A percentile compares a stretch with the other conserved stretches of the same genome.
phyloP scores from a whole-genome alignment of 768 basidiomycete genomes.

The Trametes coccinea region DNA sequence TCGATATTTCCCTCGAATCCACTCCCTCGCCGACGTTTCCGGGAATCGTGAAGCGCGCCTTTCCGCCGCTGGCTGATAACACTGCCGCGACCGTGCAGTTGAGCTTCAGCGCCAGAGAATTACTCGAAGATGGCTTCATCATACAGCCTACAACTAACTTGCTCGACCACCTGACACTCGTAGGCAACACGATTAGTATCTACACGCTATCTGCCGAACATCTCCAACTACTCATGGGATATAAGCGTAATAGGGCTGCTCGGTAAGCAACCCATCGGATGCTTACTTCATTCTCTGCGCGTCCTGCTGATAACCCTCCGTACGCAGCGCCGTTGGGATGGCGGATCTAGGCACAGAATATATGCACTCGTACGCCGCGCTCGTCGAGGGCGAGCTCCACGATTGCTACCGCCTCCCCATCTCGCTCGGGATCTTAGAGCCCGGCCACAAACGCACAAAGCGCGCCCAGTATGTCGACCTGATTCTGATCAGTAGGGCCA shows the following conservation, averaged over 20 bases:
- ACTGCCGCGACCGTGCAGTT: not conserved
- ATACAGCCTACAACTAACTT: constrained; percentile 14
- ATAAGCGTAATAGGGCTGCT: constrained; percentile 9
- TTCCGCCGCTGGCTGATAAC: not conserved
- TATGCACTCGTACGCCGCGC: constrained; percentile 12
- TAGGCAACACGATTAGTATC: constrained; percentile 14
- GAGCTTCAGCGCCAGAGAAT: constrained; percentile 12
- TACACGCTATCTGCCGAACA: not conserved
- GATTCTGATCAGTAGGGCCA: constrained; percentile 4
- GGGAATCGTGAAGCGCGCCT: constrained; percentile 1
- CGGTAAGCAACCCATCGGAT: not conserved
- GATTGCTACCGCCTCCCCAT: constrained; percentile 15
- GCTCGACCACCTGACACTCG: constrained; percentile 16
- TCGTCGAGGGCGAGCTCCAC: constrained; percentile 11
- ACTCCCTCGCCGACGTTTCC: constrained; percentile 4
- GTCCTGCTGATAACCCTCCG: not conserved
- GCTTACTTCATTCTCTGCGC: not conserved
- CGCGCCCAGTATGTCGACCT: constrained; percentile 13
- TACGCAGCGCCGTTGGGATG: constrained; percentile 12
- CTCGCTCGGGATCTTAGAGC: constrained; percentile 18
- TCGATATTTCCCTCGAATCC: not conserved
- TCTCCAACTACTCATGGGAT: not conserved
- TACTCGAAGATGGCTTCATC: constrained; percentile 16
- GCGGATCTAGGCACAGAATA: constrained; percentile 2
- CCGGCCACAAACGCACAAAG: not conserved